Percentiles rank a stretch among this genome's conserved stretches.
Evolutionary conservation across 2,329 filamentous ascomycete species (phyloP).

Genomic region (Amauroascus niger): DNA sequence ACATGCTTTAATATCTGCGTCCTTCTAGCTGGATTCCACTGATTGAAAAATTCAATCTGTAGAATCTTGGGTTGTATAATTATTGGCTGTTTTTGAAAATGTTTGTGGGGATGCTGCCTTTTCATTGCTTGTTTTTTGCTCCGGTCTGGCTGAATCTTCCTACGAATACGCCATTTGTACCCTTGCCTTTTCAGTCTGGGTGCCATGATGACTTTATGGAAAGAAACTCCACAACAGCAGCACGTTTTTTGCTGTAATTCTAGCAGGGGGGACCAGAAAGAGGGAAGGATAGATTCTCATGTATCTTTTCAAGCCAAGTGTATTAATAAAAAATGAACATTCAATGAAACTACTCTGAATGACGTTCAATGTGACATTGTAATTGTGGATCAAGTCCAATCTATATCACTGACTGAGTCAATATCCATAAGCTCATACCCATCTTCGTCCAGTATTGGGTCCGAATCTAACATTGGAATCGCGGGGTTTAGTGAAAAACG

Average conservation of each 20-base stretch:
- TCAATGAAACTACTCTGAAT: neutral
- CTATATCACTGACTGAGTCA: neutral
- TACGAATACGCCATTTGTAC: neutral
- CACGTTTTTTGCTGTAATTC: neutral
- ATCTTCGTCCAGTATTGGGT: slow-evolving; percentile 1
- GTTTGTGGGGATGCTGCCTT: neutral
- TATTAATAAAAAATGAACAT: neutral
- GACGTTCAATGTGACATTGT: neutral
- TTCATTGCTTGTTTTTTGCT: neutral
- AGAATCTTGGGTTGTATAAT: neutral
- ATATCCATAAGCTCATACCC: neutral
- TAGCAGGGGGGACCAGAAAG: neutral
- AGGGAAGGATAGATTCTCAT: neutral
- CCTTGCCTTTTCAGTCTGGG: neutral
- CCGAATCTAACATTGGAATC: neutral
- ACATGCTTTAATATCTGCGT: neutral
- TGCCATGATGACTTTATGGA: neutral
- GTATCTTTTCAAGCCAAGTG: neutral
- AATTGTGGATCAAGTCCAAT: too few relatives aligned
- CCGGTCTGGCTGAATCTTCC: neutral
- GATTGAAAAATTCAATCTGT: neutral
- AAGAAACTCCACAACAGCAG: neutral
- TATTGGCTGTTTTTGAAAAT: neutral
- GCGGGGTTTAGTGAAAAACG: neutral
- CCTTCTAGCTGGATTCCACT: neutral